Conservation (phyloP, 371 early-diverging fungal species). For the Rhizopus microsporus region DNA sequence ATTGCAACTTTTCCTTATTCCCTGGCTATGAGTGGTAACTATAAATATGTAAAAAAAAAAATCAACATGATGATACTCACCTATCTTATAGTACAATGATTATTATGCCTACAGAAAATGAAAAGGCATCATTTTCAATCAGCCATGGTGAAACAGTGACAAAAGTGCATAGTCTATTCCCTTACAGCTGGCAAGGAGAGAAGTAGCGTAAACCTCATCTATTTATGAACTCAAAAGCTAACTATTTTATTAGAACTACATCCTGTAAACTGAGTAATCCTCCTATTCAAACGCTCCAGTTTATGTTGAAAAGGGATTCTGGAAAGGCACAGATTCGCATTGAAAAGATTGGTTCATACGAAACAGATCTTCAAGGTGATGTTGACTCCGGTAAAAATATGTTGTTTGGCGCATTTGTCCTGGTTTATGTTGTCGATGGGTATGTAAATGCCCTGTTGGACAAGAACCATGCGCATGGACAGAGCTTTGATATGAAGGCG, state of each 20-base stretch:
- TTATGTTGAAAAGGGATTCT: conserved; percentile 44
- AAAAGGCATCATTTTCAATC: conserved; percentile 45
- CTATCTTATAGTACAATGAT: conserved; percentile 33
- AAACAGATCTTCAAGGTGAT: conserved; percentile 20
- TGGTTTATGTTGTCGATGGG: conserved; percentile 59
- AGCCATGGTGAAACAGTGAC: conserved; percentile 63
- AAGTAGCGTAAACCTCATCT: conserved; percentile 39
- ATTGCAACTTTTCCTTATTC: conserved; percentile 64
- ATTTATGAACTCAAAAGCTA: neutral
- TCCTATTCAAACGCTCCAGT: conserved; percentile 47
- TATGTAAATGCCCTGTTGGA: conserved; percentile 41
- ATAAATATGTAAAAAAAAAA: conserved; percentile 13
- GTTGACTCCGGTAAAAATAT: conserved; percentile 43
- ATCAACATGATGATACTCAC: neutral
- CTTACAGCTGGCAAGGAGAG: conserved; percentile 66
- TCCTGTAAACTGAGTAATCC: conserved; percentile 44
- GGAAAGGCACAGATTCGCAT: conserved; percentile 27
- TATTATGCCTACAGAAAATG: conserved; percentile 27
- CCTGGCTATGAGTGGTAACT: conserved; percentile 65
- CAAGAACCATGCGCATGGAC: conserved; percentile 23
- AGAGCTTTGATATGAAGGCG: conserved; percentile 22
- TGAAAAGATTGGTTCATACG: conserved; percentile 26
- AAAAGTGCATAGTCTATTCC: conserved; percentile 58
- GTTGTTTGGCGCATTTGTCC: conserved; percentile 51
- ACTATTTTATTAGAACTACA: neutral